Conservation (phyloP, 345 rosid genomes). For the Combretum micranthum region DNA sequence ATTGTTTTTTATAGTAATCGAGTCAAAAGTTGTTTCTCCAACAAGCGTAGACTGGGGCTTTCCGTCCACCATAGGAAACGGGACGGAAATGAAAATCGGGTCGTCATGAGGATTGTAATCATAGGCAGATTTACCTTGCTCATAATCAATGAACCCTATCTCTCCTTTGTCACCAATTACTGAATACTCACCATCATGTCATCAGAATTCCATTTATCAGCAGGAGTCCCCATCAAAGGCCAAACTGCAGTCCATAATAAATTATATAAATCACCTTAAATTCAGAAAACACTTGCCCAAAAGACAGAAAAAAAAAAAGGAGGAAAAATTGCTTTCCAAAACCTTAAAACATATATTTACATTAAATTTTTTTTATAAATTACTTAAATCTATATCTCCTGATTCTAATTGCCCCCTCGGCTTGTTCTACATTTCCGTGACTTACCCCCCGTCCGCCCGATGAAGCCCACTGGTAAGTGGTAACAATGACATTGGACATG, state of each 20-base stretch:
- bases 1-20: slow-evolving; percentile 52
- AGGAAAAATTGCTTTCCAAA: no score
- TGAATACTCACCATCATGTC: slow-evolving; percentile 54
- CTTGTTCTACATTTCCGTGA: no score
- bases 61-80: slow-evolving; percentile 55
- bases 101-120: slow-evolving; percentile 42
- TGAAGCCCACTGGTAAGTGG: no score
- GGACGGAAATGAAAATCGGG: slow-evolving; percentile 53
- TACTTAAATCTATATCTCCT: no score
- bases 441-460: no score
- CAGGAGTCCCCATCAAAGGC: slow-evolving; percentile 16
- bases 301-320: no score
- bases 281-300: no score
- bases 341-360: no score
- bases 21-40: slow-evolving; percentile 48
- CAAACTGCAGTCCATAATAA: neutral
- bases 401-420: no score
- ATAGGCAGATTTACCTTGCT: slow-evolving; percentile 44
- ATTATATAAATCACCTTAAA: no score
- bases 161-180: slow-evolving; percentile 76
- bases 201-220: slow-evolving; percentile 40
- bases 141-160: slow-evolving; percentile 62
- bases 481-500: no score
- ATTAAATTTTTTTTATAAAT: no score
- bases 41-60: slow-evolving; percentile 53